phyloP scores from a whole-genome alignment of 108 stramenopile species.

The Cyclotella atomus region DNA sequence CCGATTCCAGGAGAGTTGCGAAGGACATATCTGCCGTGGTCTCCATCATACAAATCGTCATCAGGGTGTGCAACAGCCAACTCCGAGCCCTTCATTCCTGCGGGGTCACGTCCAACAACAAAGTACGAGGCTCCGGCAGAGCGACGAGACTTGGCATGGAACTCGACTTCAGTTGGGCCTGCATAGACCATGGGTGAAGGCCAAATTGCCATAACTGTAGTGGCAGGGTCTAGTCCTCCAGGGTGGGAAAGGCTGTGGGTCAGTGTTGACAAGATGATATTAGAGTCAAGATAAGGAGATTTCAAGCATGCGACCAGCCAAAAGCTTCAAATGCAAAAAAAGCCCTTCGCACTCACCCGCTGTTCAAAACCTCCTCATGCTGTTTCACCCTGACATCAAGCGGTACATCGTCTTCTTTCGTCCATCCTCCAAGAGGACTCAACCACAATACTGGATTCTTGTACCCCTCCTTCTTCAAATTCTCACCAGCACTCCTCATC shows the following conservation, averaged over 20 bases:
- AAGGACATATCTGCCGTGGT: constrained; percentile 97
- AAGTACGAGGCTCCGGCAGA: constrained; percentile 96
- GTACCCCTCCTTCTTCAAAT: constrained; percentile 87
- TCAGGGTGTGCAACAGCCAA: constrained; percentile 89
- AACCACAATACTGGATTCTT: constrained; percentile 97
- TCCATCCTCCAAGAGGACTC: constrained; percentile 98
- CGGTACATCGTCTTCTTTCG: constrained; percentile 97
- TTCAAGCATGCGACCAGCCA: neutral
- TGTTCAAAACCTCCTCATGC: constrained; percentile 94
- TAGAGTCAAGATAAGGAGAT: constrained; percentile 5
- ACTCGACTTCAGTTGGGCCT: constrained; percentile 98
- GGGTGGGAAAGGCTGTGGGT: constrained; percentile 74
- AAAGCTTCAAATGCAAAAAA: no score
- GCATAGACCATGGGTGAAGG: constrained; percentile 99
- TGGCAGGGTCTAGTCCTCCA: constrained; percentile 93
- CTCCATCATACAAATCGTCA: constrained; percentile 97
- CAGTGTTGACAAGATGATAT: neutral
- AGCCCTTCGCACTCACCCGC: constrained; percentile 62
- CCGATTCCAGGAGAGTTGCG: constrained; percentile 95
- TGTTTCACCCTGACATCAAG: constrained; percentile 98
- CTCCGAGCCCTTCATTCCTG: constrained; percentile 95
- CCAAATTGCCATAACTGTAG: constrained; percentile 99
- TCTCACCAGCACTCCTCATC: constrained; percentile 96
- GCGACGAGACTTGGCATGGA: constrained; percentile 97
- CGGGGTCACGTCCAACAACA: constrained; percentile 97